Base-by-base conservation (phyloP, 441 rosid genomes). In the Raphanus hybrid region DNA sequence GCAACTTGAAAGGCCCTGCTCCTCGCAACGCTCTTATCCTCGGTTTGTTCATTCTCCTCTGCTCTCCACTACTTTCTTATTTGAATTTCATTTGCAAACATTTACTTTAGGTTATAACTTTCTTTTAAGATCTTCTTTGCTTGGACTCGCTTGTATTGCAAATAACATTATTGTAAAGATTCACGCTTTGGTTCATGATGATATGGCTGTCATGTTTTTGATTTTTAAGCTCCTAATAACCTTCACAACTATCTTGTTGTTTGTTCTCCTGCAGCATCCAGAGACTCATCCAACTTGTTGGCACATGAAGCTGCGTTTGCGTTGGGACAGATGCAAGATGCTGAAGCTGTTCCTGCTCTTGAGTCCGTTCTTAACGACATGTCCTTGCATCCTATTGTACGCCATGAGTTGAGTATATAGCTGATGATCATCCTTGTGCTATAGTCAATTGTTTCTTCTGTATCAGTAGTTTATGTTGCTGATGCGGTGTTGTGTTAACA, bases 251-350 rank as follows among this genome's bases (percentile, higher is more conserved):
- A n/a, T n/a, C n/a, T n/a, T n/a, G n/a, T n/a, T n/a, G n/a, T n/a
- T n/a, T n/a, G n/a, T 4, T 14, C 50, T 55, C 54, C 59, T 80
- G 82, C 78, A 95, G 98, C 99, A 18, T 88, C 96, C 11, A 88
- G 92, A 84, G 98, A 95, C 81, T 86, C 91, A 35, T 95, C 96
- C 29, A 93, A 92, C 82, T 78, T 93, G 84, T 84, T 95, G 80
- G 99, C 99, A 50, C 98, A 95, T 65, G 99, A 93, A 85, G 97
- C 98, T 73, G 97, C 97, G 50, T 96, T 96, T 89, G 98, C 99
- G 2, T 77, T 93, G 86, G 98, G 98, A 68, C 99, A 96, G 86
- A 96, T 96, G 98, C 99, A 92, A 83, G 97, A 96, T 78, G 83
- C 82, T 52, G 94, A 93, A 80, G 97, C 99, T 39, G 85, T 96